A percentile compares a stretch with the other conserved stretches of the same genome.
These are phyloP conservation scores for Aspergillus nomiae DNA, from an alignment of 2,329 filamentous ascomycete genomes.

Conservation along the genomic window DNA sequence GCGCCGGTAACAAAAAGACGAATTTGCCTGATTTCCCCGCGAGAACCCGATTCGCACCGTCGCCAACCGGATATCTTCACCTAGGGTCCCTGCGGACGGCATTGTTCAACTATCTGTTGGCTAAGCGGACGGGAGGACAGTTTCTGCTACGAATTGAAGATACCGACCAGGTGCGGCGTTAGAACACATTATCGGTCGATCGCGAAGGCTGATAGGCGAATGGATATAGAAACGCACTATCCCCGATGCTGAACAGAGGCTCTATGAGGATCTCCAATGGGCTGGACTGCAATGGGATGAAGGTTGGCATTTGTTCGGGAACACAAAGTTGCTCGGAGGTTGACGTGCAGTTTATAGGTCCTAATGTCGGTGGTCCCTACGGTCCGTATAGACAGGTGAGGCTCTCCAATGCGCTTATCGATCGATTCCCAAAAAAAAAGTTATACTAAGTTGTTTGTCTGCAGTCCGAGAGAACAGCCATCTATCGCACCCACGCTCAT, in stretches of 20 bases:
- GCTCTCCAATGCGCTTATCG: not conserved
- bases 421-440: not conserved
- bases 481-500: conserved; percentile 73
- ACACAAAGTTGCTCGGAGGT: conserved; percentile 3
- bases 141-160: conserved; percentile 93
- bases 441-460: not conserved
- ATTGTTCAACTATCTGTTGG: conserved; percentile 92
- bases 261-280: conserved; percentile 84
- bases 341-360: conserved; percentile 54
- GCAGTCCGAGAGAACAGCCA: conserved; percentile 74
- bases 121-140: conserved; percentile 81
- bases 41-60: conserved; percentile 89
- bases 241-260: conserved; percentile 71
- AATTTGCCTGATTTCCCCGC: conserved; percentile 58
- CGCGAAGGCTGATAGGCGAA: conserved; percentile 1
- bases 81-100: conserved; percentile 89
- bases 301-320: conserved; percentile 52
- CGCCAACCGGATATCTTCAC: conserved; percentile 91
- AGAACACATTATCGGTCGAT: not conserved
- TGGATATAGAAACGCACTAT: conserved; percentile 73
- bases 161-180: conserved; percentile 74
- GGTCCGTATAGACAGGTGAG: conserved; percentile 82
- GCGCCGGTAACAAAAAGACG: conserved; percentile 34
- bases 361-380: conserved; percentile 75
- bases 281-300: conserved; percentile 92